Base-by-base conservation (phyloP, 164 flowering plant genomes). In the Taxillus chinensis region DNA sequence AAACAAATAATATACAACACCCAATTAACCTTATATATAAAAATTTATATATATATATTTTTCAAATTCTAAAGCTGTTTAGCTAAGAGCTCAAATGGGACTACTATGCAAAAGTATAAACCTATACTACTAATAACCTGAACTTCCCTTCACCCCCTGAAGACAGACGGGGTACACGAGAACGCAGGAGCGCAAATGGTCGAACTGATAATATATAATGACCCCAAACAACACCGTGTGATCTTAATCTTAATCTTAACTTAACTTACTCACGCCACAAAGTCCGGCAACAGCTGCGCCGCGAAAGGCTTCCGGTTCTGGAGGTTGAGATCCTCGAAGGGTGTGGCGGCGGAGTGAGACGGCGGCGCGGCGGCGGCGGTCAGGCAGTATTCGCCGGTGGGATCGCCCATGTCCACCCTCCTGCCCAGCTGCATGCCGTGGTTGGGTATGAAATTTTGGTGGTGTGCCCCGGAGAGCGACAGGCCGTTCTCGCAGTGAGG, bases 401-500 rank as follows among this genome's bases (percentile, higher is more conserved):
- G 67, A 59, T 83, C 82, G 0, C 77, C 81, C 2, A 82, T 71
- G 27, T 87, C 91, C 3, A 83, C 71, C 61, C 88, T 2, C 51
- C 51, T 48, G 0, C 51, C 51, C 13, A 48, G 51, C 13, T 48
- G 51, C 9, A 48, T 11, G 13, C 12, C 71, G 17, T 76, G 90
- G 74, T 71, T 77, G 1, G 86, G 82, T 52, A 87, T 80, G 61
- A 83, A 87, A 49, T 61, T 70, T 27, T 27, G 27, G 8, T 81
- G 95, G 60, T 86, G 89, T 16, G 82, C 65, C 13, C 74, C 87
- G 4, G 89, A 76, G 2, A 88, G 63, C 45, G 96, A 77, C 57
- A 88, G 78, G 27, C 27, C 27, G 73, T 68, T 82, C 62, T 88
- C 93, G 11, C 82, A 78, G 61, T 86, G 95, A 7, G 91, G 95